A percentile compares a stretch with the other conserved stretches of the same genome.
These are phyloP conservation scores for Carex parvula DNA, from an alignment of 176 grass and related monocot genomes.

Conservation along the genomic window DNA sequence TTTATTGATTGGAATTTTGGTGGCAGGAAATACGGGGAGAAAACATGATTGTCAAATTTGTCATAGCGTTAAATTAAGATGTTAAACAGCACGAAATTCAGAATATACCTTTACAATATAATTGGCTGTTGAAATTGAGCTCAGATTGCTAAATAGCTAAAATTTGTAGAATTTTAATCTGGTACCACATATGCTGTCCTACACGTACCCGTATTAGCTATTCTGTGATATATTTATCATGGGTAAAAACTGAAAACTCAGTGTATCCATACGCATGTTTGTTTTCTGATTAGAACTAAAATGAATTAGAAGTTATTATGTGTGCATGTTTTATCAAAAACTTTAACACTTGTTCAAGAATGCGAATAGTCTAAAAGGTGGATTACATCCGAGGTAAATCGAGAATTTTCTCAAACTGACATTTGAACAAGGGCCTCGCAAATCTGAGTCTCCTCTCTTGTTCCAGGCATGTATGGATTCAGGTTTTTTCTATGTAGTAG, in stretches of 20 bases:
- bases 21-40: neutral
- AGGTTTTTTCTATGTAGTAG: slow-evolving; percentile 92
- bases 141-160: neutral
- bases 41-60: slow-evolving; percentile 6
- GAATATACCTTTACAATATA: neutral
- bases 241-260: neutral
- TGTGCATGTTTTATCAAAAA: neutral
- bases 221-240: neutral
- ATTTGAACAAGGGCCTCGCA: neutral
- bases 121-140: neutral
- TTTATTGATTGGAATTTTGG: neutral
- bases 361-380: neutral
- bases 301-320: neutral
- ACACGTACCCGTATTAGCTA: neutral
- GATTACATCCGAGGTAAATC: neutral
- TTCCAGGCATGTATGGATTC: slow-evolving; percentile 85
- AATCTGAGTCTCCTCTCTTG: neutral
- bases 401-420: neutral
- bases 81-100: neutral
- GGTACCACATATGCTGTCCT: neutral
- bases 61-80: neutral
- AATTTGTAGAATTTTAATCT: neutral
- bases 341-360: neutral
- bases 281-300: neutral
- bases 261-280: neutral